Base-by-base conservation (phyloP, 805 yeast genomes). In the Ogataea naganishii region DNA sequence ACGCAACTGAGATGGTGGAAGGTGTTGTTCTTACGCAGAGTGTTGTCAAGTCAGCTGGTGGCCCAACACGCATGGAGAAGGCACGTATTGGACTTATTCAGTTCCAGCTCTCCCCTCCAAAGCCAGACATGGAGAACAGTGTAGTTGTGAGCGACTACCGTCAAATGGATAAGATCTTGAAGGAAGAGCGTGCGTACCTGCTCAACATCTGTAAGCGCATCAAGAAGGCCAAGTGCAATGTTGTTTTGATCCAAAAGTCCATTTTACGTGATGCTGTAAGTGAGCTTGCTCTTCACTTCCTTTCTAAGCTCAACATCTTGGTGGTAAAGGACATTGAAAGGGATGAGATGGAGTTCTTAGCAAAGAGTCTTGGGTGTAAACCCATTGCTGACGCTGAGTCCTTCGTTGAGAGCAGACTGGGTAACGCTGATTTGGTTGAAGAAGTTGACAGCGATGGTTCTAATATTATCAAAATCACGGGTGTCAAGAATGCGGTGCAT, bases 91-190 rank as follows among this genome's bases (percentile, higher is more conserved):
- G 82, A 18, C 71, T 82, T 50, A 73, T 82, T 49, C 99, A 86
- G 65, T 92, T 83, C 66, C 98, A 83, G 66, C 71, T 86, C 39
- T 84, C 95, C 14, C 96, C 96, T 15, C 96, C 96, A 41, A 86
- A 86, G 54, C 96, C 96, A 14, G 96, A 86, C 52, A 80, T 94
- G 80, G 98, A 92, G 63, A 92, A 92, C 58, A 89, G 88, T 53
- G 89, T 92, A 29, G 95, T 92, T 34, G 97, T 92, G 32, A 92
- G 83, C 52, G 99, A 92, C 58, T 92, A 92, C 65, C 75, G 98
- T 60, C 98, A 92, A 61, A 92, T 92, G 99, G 99, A 92, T 60
- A 92, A 89, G 64, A 92, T 92, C 45, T 68, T 92, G 53, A 92
- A 94, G 53, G 99, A 92, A 62, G 98, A 92, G 67, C 79, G 99